Percentiles rank a stretch among this genome's conserved stretches.
Evolutionary conservation across 805 yeast genomes (phyloP).

Genomic region (Myxozyma lipomycoides): DNA sequence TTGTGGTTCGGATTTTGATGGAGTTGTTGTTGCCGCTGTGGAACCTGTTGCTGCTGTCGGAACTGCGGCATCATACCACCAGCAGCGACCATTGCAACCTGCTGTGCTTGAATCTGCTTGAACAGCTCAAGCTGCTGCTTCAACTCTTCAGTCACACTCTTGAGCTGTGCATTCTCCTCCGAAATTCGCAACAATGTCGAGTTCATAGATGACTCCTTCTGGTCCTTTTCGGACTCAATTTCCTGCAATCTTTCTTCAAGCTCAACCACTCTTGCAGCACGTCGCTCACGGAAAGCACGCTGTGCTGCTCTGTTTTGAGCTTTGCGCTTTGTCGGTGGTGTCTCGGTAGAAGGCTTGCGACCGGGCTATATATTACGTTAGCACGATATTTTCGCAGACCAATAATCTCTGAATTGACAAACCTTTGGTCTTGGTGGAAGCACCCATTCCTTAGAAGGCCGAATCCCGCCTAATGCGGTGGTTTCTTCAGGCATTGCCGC

Average conservation of each 20-base stretch:
- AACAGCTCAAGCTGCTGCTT: conserved; percentile 25
- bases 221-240: conserved; percentile 61
- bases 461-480: conserved; percentile 26
- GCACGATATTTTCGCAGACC: not conserved
- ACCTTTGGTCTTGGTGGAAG: conserved; percentile 75
- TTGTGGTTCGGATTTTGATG: not conserved
- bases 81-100: conserved; percentile 18
- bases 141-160: conserved; percentile 25
- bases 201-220: conserved; percentile 33
- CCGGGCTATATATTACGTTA: conserved; percentile 36
- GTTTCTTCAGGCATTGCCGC: conserved; percentile 12
- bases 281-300: conserved; percentile 80
- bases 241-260: conserved; percentile 65
- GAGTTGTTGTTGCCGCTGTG: conserved; percentile 1
- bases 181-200: conserved; percentile 29
- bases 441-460: conserved; percentile 75
- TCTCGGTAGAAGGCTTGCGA: conserved; percentile 61
- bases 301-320: conserved; percentile 95
- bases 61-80: conserved; percentile 1
- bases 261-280: conserved; percentile 77
- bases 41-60: not conserved
- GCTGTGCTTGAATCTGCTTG: conserved; percentile 26
- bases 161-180: conserved; percentile 39
- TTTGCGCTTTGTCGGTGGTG: conserved; percentile 80
- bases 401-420: not conserved